Base-by-base conservation (phyloP, 2,329 filamentous ascomycete species). In the Pyricularia sp. region DNA sequence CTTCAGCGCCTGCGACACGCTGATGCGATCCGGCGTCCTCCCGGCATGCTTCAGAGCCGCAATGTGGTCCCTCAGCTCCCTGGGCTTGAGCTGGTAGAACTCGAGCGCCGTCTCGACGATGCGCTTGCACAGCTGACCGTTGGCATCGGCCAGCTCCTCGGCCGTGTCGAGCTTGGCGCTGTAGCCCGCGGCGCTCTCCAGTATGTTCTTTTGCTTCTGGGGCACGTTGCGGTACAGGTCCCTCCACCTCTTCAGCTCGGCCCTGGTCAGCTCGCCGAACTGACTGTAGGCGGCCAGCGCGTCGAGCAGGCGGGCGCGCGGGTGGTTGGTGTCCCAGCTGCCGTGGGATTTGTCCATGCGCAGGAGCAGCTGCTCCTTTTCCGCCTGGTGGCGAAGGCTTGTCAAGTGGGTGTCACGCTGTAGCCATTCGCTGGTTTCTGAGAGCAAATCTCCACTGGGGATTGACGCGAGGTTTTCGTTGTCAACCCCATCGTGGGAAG, bases 151-250 rank as follows among this genome's bases (percentile, higher is more conserved):
- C 6, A 83, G 76, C 26, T 78, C 70, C 12, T 84, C 80, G 11
- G 82, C 76, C 0, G 76, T 76, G 17, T 78, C 75, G 23, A 87
- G 81, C 71, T 85, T 87, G 69, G 85, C 82, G 1, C 84, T 83
- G 72, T 88, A 90, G 65, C 85, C 80, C 59, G 88, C 75, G 1
- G 82, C 77, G n/a, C 84, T 82, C 71, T 88, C 85, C 1, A 90
- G 81, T 2, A 85, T 28, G 81, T 33, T 23, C 50, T 77, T 78
- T 63, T 83, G 81, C 5, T 74, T 71, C 36, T 74, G 75, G 3
- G 78, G 73, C 0, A 77, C 76, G n/a, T 78, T 73, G 26, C 77
- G 76, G 68, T 82, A 82, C 0, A 81, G 70, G 3, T 74, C 73
- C 17, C 76, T 75, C 17, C 79, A 73, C 0, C 79, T 74, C 20